Evolutionary conservation across 2,329 filamentous ascomycete genomes (phyloP).

Genomic region (Aspergillus brunneoviolaceus): DNA sequence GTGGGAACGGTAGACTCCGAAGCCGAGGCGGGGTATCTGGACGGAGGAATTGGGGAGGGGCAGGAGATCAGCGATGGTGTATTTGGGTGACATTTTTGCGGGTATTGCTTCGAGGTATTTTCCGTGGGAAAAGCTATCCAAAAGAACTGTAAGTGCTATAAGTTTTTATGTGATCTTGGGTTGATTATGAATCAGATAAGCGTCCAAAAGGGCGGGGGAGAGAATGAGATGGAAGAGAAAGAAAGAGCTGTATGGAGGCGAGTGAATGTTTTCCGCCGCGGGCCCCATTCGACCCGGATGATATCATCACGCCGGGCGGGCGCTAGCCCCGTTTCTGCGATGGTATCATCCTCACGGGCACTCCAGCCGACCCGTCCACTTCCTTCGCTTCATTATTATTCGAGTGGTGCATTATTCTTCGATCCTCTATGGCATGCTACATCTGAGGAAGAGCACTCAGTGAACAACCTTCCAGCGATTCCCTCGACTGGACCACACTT

Average conservation of each 20-base stretch:
- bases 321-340: background rate
- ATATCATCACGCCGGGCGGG: background rate
- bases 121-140: background rate
- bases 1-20: conserved; percentile 67
- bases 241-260: background rate
- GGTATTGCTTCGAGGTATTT: too few species aligned
- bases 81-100: conserved; percentile 33
- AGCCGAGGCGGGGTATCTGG: conserved; percentile 66
- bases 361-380: background rate
- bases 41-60: conserved; percentile 51
- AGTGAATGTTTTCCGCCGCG: background rate
- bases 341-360: background rate
- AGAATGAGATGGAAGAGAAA: background rate
- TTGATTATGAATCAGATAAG: background rate
- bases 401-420: too few species aligned
- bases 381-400: background rate
- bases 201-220: background rate
- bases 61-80: conserved; percentile 50
- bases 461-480: too few species aligned
- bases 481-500: too few species aligned
- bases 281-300: background rate
- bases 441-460: too few species aligned
- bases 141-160: background rate
- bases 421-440: too few species aligned
- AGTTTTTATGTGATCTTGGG: background rate